Percentiles rank a stretch among this genome's conserved stretches.
These are phyloP conservation scores for Chlorella variabilis DNA, from an alignment of 163 green algal genomes.

Conservation along the genomic window DNA sequence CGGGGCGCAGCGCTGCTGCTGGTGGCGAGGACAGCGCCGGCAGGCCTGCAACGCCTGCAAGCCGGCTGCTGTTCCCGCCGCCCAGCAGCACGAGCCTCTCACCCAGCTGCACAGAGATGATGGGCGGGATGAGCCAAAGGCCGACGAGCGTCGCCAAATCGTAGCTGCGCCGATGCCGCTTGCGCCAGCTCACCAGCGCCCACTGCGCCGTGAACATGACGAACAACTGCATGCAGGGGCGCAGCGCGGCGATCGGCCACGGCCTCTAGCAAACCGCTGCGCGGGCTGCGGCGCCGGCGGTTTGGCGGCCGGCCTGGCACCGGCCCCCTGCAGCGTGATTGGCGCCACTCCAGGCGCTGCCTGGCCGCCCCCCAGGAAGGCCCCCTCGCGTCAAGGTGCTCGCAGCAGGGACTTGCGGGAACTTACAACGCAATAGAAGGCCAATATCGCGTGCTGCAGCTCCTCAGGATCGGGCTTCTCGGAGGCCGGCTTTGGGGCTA, in stretches of 20 bases:
- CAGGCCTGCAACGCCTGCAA: no score
- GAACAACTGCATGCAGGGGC: constrained; percentile 50
- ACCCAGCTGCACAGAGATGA: constrained; percentile 72
- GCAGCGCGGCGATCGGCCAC: no score
- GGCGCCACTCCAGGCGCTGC: no score
- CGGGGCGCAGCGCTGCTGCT: no score
- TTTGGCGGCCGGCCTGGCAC: no score
- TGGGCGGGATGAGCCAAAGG: constrained; percentile 86
- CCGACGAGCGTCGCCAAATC: constrained; percentile 88
- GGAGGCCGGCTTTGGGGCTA: not conserved
- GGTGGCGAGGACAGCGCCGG: no score
- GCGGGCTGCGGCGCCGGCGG: no score
- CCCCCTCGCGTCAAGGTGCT: no score
- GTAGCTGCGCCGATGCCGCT: constrained; percentile 79
- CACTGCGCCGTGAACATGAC: constrained; percentile 72
- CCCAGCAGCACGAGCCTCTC: not conserved
- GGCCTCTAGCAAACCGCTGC: no score
- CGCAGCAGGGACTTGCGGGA: no score
- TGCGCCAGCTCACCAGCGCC: constrained; percentile 81
- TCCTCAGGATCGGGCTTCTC: constrained; percentile 44
- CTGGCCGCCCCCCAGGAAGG: no score
- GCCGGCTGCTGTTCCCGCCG: not conserved
- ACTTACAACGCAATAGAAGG: constrained; percentile 49
- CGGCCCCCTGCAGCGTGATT: no score
- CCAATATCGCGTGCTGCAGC: constrained; percentile 42